Conservation (phyloP, 2,329 filamentous ascomycete species). For the Lasiodiplodia hormozganensis region DNA sequence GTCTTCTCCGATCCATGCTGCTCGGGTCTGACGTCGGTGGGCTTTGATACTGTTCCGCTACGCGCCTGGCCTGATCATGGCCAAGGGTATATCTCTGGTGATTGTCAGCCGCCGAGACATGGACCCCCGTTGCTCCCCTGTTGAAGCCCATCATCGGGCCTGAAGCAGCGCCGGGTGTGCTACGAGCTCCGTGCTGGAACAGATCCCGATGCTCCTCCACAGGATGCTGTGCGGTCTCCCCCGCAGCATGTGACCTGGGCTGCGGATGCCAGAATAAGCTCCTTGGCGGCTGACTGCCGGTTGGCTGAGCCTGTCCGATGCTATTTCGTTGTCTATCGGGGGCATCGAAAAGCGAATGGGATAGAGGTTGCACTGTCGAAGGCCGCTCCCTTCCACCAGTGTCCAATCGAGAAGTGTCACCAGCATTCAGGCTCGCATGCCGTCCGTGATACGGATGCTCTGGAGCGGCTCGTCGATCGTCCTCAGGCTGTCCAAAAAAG, state of each 20-base stretch:
- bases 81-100: conserved; percentile 34
- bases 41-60: conserved; percentile 47
- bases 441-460: conserved; percentile 19
- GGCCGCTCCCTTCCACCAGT: conserved; percentile 39
- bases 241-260: conserved; percentile 36
- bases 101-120: conserved; percentile 14
- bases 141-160: conserved; percentile 21
- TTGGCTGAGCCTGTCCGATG: conserved; percentile 29
- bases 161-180: conserved; percentile 1
- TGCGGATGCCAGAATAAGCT: conserved; percentile 42
- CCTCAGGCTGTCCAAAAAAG: conserved; percentile 21
- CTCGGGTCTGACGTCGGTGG: conserved; percentile 48
- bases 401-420: conserved; percentile 24
- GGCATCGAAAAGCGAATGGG: conserved; percentile 47
- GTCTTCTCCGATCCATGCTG: conserved; percentile 42
- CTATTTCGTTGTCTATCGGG: conserved; percentile 32
- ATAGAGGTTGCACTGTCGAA: conserved; percentile 48
- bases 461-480: conserved; percentile 17
- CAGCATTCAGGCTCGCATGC: conserved; percentile 12
- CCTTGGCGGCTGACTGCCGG: conserved; percentile 36
- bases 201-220: conserved; percentile 41
- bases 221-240: conserved; percentile 39
- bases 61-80: conserved; percentile 43
- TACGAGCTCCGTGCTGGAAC: conserved; percentile 15
- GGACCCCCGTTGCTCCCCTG: conserved; percentile 1